phyloP scores from a whole-genome alignment of 2,329 filamentous ascomycete species.

The Colletotrichum simmondsii region DNA sequence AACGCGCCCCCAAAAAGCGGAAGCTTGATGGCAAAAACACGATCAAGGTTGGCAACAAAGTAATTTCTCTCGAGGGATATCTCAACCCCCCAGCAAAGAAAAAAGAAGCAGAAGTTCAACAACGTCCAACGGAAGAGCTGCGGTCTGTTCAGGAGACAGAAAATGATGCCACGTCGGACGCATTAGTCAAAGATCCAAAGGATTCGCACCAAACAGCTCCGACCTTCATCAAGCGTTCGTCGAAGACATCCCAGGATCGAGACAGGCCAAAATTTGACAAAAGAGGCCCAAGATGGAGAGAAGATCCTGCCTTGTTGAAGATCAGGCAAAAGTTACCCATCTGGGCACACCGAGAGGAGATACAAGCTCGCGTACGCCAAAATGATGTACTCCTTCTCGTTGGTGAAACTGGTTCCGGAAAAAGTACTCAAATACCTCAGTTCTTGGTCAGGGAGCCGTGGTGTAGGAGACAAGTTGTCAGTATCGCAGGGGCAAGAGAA shows the following conservation, averaged over 20 bases:
- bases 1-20: conserved; percentile 50
- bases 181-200: conserved; percentile 1
- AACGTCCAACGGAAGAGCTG: conserved; percentile 7
- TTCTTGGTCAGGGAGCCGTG: conserved; percentile 84
- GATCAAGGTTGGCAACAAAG: conserved; percentile 59
- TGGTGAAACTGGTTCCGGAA: conserved; percentile 95
- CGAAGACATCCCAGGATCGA: background rate
- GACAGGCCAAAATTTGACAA: conserved; percentile 6
- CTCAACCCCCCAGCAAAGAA: conserved; percentile 48
- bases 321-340: conserved; percentile 80
- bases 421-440: conserved; percentile 96
- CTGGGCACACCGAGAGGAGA: conserved; percentile 78
- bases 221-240: background rate
- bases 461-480: conserved; percentile 73
- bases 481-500: conserved; percentile 53
- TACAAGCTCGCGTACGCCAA: conserved; percentile 70
- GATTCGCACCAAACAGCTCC: background rate
- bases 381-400: conserved; percentile 85
- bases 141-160: background rate
- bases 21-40: conserved; percentile 48
- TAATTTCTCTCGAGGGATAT: conserved; percentile 62
- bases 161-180: background rate
- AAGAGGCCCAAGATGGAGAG: conserved; percentile 33
- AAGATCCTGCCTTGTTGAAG: conserved; percentile 49
- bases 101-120: conserved; percentile 24